Percentiles rank a stretch among this genome's conserved stretches.
Conservation (phyloP, 2,329 filamentous ascomycete species). For the Ramichloridium luteum region DNA sequence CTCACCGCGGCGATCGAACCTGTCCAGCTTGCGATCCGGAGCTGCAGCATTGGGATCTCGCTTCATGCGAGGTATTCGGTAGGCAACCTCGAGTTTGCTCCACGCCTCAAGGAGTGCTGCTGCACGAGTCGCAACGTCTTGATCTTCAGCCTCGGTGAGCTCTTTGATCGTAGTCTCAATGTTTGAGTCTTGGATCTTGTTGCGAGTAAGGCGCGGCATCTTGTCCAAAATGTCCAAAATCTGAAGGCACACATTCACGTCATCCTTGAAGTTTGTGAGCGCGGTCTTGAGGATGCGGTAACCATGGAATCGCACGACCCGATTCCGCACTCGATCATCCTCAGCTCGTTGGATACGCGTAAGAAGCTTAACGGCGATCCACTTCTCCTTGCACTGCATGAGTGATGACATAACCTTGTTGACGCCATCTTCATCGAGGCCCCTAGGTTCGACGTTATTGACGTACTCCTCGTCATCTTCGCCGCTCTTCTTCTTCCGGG, state of each 20-base stretch:
- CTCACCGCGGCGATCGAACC: slow-evolving; percentile 46
- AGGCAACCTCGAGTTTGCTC: slow-evolving; percentile 80
- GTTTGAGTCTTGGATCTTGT: slow-evolving; percentile 94
- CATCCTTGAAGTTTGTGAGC: slow-evolving; percentile 73
- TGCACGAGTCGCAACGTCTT: slow-evolving; percentile 61
- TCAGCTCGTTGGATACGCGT: slow-evolving; percentile 76
- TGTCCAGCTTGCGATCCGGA: slow-evolving; percentile 47
- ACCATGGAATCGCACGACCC: slow-evolving; percentile 90
- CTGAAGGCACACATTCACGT: slow-evolving; percentile 79
- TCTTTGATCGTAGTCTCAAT: slow-evolving; percentile 72
- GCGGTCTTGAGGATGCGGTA: slow-evolving; percentile 89
- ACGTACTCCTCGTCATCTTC: slow-evolving; percentile 95
- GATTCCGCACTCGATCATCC: slow-evolving; percentile 75
- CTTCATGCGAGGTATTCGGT: slow-evolving; percentile 86
- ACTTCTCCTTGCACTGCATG: slow-evolving; percentile 98
- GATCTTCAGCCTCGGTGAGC: slow-evolving; percentile 50
- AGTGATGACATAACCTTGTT: slow-evolving; percentile 93
- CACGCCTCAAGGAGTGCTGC: slow-evolving; percentile 65
- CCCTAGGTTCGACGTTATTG: slow-evolving; percentile 70
- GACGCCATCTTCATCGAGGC: slow-evolving; percentile 68
- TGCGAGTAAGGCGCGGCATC: slow-evolving; percentile 81
- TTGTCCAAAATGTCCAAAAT: slow-evolving; percentile 79
- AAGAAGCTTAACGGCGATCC: slow-evolving; percentile 93
- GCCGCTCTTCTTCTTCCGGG: slow-evolving; percentile 78
- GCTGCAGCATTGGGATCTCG: slow-evolving; percentile 52